These are phyloP conservation scores for Nakazawaea ernobii DNA, from an alignment of 805 yeast species.

Conservation along the genomic window DNA sequence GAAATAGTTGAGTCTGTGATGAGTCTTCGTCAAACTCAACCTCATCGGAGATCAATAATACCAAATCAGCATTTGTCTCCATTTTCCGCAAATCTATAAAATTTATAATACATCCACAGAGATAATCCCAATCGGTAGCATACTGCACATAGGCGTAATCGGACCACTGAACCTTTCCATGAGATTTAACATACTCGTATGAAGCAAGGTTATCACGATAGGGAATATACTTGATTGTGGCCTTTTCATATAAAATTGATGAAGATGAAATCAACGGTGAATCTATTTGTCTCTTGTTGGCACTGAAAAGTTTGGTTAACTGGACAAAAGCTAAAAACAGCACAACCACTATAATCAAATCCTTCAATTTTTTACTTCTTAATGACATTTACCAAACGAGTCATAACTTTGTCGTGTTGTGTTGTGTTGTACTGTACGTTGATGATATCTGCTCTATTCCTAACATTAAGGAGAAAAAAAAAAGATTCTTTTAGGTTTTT, in stretches of 20 bases:
- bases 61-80: slow-evolving; percentile 38
- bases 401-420: background rate
- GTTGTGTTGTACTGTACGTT: no score
- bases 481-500: no score
- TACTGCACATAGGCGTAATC: slow-evolving; percentile 54
- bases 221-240: slow-evolving; percentile 6
- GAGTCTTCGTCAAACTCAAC: slow-evolving; percentile 9
- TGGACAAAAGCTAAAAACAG: background rate
- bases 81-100: slow-evolving; percentile 30
- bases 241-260: slow-evolving; percentile 3
- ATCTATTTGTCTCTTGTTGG: background rate
- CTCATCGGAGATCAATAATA: slow-evolving; percentile 34
- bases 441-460: no score
- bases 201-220: background rate
- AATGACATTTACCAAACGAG: background rate
- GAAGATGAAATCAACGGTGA: background rate
- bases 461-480: no score
- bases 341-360: background rate
- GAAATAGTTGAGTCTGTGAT: slow-evolving; percentile 9
- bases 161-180: slow-evolving; percentile 30
- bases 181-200: background rate
- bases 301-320: background rate
- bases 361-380: slow-evolving; percentile 2
- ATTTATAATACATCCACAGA: slow-evolving; percentile 48
- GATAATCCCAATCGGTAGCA: slow-evolving; percentile 46